A percentile compares a stretch with the other conserved stretches of the same genome.
phyloP scores from a whole-genome alignment of 352 stramenopile species.

The Phytophthora europaea region DNA sequence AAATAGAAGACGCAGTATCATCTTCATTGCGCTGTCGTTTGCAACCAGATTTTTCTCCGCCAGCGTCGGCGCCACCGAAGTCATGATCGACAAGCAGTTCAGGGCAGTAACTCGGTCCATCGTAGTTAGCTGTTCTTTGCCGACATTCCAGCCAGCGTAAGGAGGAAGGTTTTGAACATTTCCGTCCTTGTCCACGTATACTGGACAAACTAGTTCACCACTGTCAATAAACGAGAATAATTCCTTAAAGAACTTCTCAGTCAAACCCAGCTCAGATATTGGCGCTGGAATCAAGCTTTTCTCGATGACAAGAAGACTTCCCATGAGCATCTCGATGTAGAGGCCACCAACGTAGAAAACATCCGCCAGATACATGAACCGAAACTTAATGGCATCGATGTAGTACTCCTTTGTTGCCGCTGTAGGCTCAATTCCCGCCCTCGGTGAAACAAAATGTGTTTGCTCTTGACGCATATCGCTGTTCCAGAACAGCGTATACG shows the following conservation, averaged over 20 bases:
- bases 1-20: slow-evolving; percentile 79
- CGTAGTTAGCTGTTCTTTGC: slow-evolving; percentile 56
- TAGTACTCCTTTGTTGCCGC: slow-evolving; percentile 54
- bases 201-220: slow-evolving; percentile 54
- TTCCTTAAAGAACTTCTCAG: slow-evolving; percentile 75
- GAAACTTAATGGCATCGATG: slow-evolving; percentile 64
- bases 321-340: slow-evolving; percentile 83
- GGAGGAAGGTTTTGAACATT: slow-evolving; percentile 45
- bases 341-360: slow-evolving; percentile 73
- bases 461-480: slow-evolving; percentile 77
- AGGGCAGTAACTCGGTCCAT: slow-evolving; percentile 69
- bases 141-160: slow-evolving; percentile 70
- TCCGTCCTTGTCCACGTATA: slow-evolving; percentile 42
- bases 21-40: slow-evolving; percentile 73
- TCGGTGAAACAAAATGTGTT: slow-evolving; percentile 59
- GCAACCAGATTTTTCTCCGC: slow-evolving; percentile 69
- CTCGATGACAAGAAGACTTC: slow-evolving; percentile 72
- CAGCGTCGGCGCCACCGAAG: slow-evolving; percentile 59
- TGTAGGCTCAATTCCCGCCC: slow-evolving; percentile 46
- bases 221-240: slow-evolving; percentile 86
- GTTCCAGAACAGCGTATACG: slow-evolving; percentile 88
- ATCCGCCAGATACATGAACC: slow-evolving; percentile 74
- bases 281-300: slow-evolving; percentile 53
- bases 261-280: slow-evolving; percentile 65
- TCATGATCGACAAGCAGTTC: slow-evolving; percentile 72